Base-by-base conservation (phyloP, 345 rosid genomes). In the Linum tenue region DNA sequence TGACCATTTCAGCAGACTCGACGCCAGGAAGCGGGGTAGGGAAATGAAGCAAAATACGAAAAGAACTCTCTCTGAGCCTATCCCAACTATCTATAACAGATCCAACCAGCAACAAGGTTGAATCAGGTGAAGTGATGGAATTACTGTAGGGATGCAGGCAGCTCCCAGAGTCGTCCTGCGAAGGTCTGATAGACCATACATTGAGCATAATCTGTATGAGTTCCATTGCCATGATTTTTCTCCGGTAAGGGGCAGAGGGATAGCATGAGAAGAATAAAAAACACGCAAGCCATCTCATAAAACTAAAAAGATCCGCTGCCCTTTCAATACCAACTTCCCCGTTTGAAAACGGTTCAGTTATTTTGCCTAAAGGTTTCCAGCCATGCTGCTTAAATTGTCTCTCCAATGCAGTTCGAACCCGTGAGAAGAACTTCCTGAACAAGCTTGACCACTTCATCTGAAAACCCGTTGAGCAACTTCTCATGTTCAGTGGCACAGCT, bases 11-110 rank as follows among this genome's bases (percentile, higher is more conserved):
- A 63, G 81, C 85, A 72, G 82, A 79, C 68, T 91, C 81, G 76
- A 92, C 74, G 50, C 98, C 97, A 48, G 97, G 96, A 77, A 92
- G 94, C 8, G 97, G 98, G 60, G 83, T 90, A 39, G 98, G 97
- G 75, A 83, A 92, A 75, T 82, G 80, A 48, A 90, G 82, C 84
- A 92, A 73, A 69, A 92, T 92, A 59, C 86, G 91, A 69, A 90
- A 92, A 77, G 94, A 84, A 82, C 77, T 87, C 72, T 90, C 94
- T 71, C 98, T 83, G 60, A 92, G 81, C 79, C 83, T 82, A 77
- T 92, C 98, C 98, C 98, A 92, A 82, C 98, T 89, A 81, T 92
- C 98, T 66, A 92, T 75, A 68, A 92, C 84, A 12, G 98, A 88
- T 71, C 96, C 97, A 75, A 90, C 90, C 67, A 92, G 69, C 69